Conservation (phyloP, 2,329 filamentous ascomycete species). For the Teratosphaeria destructans region DNA sequence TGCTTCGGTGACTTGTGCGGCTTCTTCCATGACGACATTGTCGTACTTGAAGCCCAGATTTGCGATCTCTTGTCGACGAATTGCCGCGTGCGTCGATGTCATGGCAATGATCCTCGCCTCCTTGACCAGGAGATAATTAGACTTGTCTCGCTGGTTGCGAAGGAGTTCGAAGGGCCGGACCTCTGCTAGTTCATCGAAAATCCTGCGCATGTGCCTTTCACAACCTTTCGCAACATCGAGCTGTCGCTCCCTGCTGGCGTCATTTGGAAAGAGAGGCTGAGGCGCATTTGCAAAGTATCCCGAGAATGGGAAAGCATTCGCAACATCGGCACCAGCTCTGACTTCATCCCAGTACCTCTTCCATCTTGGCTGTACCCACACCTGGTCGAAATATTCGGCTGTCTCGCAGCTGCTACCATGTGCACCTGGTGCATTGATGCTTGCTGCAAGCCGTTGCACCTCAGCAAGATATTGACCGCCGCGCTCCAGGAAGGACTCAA, state of each 20-base stretch:
- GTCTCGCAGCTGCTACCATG: constrained; percentile 95
- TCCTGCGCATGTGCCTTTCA: constrained; percentile 75
- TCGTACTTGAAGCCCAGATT: constrained; percentile 92
- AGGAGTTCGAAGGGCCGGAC: constrained; percentile 93
- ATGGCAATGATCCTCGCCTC: constrained; percentile 97
- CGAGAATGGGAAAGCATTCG: constrained; percentile 75
- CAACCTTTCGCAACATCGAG: constrained; percentile 75
- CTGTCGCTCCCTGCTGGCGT: constrained; percentile 53
- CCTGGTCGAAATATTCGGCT: constrained; percentile 88
- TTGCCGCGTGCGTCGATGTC: constrained; percentile 96
- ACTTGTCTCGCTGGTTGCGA: constrained; percentile 77
- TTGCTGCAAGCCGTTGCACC: constrained; percentile 75
- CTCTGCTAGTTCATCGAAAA: constrained; percentile 87
- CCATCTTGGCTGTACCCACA: constrained; percentile 86
- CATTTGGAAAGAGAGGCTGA: constrained; percentile 67
- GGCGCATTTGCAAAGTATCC: constrained; percentile 78
- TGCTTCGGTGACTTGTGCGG: constrained; percentile 93
- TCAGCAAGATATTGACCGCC: constrained; percentile 67
- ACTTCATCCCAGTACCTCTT: constrained; percentile 64
- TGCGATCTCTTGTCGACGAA: constrained; percentile 82
- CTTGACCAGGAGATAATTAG: constrained; percentile 88
- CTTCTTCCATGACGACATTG: constrained; percentile 97
- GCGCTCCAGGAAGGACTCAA: constrained; percentile 91
- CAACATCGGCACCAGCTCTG: constrained; percentile 49
- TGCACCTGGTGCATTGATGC: constrained; percentile 79